These are phyloP conservation scores for Mycena epipterygia DNA, from an alignment of 768 basidiomycete genomes.

Conservation along the genomic window DNA sequence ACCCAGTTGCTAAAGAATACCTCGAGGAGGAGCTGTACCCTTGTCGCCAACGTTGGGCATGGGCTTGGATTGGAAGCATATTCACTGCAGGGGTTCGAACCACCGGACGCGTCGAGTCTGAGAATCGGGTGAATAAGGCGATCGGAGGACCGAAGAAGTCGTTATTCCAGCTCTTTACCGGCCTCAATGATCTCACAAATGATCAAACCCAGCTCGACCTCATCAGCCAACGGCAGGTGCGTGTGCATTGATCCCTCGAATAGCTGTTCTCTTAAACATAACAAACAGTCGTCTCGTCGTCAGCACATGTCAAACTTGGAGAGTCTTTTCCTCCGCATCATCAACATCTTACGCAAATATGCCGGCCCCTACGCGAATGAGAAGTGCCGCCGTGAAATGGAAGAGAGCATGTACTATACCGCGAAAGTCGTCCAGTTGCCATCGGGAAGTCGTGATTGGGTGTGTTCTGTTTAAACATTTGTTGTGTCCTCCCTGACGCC, in stretches of 20 bases:
- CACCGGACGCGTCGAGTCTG: slow-evolving; percentile 9
- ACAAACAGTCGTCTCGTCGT: background rate
- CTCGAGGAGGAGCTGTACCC: slow-evolving; percentile 46
- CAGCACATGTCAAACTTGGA: slow-evolving; percentile 1
- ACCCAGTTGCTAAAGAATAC: slow-evolving; percentile 32
- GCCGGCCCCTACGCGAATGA: slow-evolving; percentile 12
- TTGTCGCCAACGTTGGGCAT: slow-evolving; percentile 30
- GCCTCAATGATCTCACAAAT: slow-evolving; percentile 13
- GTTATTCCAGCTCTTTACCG: slow-evolving; percentile 5
- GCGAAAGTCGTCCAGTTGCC: slow-evolving; percentile 5
- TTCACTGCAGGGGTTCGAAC: slow-evolving; percentile 31
- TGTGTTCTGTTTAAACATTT: background rate
- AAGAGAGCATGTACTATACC: slow-evolving; percentile 7
- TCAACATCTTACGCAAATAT: background rate
- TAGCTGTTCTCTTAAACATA: background rate
- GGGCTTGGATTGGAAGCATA: slow-evolving; percentile 12
- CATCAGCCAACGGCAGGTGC: slow-evolving; percentile 7
- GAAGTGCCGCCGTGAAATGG: slow-evolving; percentile 11
- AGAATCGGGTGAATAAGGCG: slow-evolving; percentile 23
- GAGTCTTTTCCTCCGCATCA: background rate
- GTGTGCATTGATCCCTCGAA: background rate
- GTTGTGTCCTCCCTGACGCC: background rate
- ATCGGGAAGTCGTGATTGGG: slow-evolving; percentile 6
- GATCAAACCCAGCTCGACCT: slow-evolving; percentile 6
- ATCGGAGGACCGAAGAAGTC: slow-evolving; percentile 27